A percentile compares a stretch with the other conserved stretches of the same genome.
Conservation (phyloP, 1,139 yeast genomes). For the Arxiozyma bovina region DNA sequence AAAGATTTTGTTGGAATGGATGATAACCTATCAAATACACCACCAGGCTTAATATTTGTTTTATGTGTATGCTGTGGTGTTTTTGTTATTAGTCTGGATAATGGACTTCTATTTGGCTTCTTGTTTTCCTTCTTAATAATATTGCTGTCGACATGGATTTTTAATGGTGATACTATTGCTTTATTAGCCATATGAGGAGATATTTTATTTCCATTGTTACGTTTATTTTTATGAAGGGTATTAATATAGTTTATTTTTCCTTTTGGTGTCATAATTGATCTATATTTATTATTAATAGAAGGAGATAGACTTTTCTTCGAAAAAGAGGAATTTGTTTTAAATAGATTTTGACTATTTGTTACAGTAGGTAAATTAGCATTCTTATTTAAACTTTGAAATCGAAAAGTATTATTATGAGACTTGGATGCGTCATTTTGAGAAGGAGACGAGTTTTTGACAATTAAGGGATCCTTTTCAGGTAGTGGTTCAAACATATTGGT, state of each 20-base stretch:
- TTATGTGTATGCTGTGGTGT: not conserved
- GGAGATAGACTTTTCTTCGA: not conserved
- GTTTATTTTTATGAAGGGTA: not conserved
- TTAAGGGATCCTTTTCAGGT: constrained; percentile 29
- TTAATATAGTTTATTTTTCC: not conserved
- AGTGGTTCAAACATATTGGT: constrained; percentile 30
- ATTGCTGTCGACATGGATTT: not conserved
- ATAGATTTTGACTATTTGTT: not conserved
- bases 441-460: constrained; percentile 12
- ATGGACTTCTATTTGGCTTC: not conserved
- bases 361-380: not conserved
- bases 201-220: not conserved
- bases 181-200: not conserved
- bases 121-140: not conserved
- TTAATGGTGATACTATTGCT: not conserved
- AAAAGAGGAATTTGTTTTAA: not conserved
- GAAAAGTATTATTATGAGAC: not conserved
- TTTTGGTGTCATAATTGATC: not conserved
- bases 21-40: constrained; percentile 28
- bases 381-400: not conserved
- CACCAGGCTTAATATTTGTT: constrained; percentile 5
- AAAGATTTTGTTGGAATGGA: constrained; percentile 28
- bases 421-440: not conserved
- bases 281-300: not conserved
- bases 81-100: not conserved